These are phyloP conservation scores for Pisolithus albus DNA, from an alignment of 768 basidiomycete genomes.

Conservation along the genomic window DNA sequence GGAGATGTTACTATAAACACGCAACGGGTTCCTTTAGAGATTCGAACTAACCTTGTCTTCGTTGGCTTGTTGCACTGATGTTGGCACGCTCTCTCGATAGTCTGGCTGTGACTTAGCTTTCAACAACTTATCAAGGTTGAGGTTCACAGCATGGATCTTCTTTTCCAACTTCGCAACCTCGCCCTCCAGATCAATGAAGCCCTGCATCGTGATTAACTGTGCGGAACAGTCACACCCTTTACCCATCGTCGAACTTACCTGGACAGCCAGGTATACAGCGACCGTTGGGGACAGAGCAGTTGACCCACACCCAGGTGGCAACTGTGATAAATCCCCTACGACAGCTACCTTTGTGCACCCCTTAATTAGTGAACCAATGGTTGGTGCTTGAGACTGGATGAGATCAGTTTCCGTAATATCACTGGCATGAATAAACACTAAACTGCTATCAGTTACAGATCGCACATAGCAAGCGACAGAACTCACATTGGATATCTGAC, in stretches of 20 bases:
- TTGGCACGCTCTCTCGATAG: conserved; percentile 77
- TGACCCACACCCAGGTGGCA: conserved; percentile 86
- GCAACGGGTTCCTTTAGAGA: not conserved
- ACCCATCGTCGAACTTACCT: conserved; percentile 42
- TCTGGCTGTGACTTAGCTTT: conserved; percentile 69
- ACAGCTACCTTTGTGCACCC: conserved; percentile 75
- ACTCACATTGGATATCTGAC: conserved; percentile 68
- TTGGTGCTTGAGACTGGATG: conserved; percentile 65
- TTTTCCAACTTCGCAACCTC: conserved; percentile 90
- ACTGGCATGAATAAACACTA: conserved; percentile 76
- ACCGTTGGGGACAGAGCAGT: conserved; percentile 69
- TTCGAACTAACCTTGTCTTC: conserved; percentile 65
- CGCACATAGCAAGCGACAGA: not conserved
- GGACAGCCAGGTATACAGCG: conserved; percentile 77
- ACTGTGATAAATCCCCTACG: conserved; percentile 51
- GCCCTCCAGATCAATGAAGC: conserved; percentile 80
- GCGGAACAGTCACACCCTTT: not conserved
- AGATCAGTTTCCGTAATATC: conserved; percentile 55
- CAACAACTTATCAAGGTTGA: conserved; percentile 68
- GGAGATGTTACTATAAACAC: not conserved
- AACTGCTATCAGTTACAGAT: conserved; percentile 3
- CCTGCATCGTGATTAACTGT: conserved; percentile 37
- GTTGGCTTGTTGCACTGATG: conserved; percentile 64
- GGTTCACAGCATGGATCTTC: conserved; percentile 67
- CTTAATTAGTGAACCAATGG: conserved; percentile 80